phyloP scores from a whole-genome alignment of 441 rosid genomes.

The Heliophila coronopifolia region DNA sequence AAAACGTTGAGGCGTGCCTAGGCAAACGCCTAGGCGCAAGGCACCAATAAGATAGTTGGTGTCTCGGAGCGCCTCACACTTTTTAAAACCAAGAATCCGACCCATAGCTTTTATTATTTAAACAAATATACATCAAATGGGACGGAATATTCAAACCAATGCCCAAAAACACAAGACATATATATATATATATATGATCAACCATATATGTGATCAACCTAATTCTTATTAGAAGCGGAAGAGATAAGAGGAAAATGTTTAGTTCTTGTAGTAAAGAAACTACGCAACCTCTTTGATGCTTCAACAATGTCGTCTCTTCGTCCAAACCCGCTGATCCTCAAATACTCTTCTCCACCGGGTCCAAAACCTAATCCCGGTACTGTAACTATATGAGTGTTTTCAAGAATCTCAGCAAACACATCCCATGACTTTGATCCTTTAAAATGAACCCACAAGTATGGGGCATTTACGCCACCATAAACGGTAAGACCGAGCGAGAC shows the following conservation, averaged over 20 bases:
- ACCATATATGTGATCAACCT: background rate
- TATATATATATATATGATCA: too few relatives aligned
- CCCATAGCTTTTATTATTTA: too few relatives aligned
- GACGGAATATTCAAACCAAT: too few relatives aligned
- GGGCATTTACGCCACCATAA: constrained; percentile 61
- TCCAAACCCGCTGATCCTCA: constrained; percentile 59
- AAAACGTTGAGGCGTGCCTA: too few relatives aligned
- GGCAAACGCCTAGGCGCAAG: too few relatives aligned
- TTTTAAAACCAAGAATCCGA: too few relatives aligned
- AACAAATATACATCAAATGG: too few relatives aligned
- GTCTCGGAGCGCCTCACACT: too few relatives aligned
- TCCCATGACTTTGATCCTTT: constrained; percentile 60
- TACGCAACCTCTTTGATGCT: constrained; percentile 46
- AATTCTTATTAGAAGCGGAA: constrained; percentile 16
- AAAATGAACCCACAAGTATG: constrained; percentile 63
- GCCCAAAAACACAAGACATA: too few relatives aligned
- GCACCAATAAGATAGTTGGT: too few relatives aligned
- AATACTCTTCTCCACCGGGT: constrained; percentile 53
- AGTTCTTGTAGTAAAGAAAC: constrained; percentile 17
- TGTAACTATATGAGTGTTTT: constrained; percentile 49
- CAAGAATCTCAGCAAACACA: constrained; percentile 52
- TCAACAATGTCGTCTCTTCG: constrained; percentile 40
- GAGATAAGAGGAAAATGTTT: constrained; percentile 18
- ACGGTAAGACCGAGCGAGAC: constrained; percentile 35
- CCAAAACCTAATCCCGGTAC: constrained; percentile 67